Base-by-base conservation (phyloP, 73 alveolate species). In the Effrenium voratum region DNA sequence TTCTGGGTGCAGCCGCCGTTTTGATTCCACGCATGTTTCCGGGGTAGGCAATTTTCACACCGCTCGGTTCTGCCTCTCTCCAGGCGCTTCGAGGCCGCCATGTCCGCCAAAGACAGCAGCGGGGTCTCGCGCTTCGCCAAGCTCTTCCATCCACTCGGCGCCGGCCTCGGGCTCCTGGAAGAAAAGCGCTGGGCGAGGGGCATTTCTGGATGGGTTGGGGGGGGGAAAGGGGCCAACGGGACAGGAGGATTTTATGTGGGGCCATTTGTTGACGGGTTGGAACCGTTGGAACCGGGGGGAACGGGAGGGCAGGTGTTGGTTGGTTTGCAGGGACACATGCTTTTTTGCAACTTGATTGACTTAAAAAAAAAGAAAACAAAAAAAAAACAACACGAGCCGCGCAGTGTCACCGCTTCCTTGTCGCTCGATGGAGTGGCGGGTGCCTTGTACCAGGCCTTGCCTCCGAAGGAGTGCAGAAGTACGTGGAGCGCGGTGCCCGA, bases 41-140 rank as follows among this genome's bases (percentile, higher is more conserved):
- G n/a, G n/a, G n/a, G n/a, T n/a, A n/a, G n/a, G n/a, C n/a, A n/a
- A n/a, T n/a, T n/a, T n/a, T n/a, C n/a, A n/a, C n/a, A n/a, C n/a
- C n/a, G n/a, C n/a, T n/a, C n/a, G n/a, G n/a, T n/a, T n/a, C n/a
- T 13, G 15, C 13, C 49, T 70, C 49, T n/a, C 26, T 24, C n/a
- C 46, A 91, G 98, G 80, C 98, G 81, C 57, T 91, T 91, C 63
- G 98, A 91, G 38, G 91, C 88, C 2, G 98, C 98, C 80, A 91
- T 91, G 98, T 79, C 91, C 46, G 98, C 98, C 88, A 91, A 91
- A 75, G 98, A 91, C 52, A 38, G 63, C 63, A 77, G 79, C 77
- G 91, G 77, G 12, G 98, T 91, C 63, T 91, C 98, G 80, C 98
- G 98, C 59, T 91, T 91, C 38, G 98, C 98, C 34, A 91, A 91